Base-by-base conservation (phyloP, 2,329 filamentous ascomycete genomes). In the Exutisphaerella laricina region DNA sequence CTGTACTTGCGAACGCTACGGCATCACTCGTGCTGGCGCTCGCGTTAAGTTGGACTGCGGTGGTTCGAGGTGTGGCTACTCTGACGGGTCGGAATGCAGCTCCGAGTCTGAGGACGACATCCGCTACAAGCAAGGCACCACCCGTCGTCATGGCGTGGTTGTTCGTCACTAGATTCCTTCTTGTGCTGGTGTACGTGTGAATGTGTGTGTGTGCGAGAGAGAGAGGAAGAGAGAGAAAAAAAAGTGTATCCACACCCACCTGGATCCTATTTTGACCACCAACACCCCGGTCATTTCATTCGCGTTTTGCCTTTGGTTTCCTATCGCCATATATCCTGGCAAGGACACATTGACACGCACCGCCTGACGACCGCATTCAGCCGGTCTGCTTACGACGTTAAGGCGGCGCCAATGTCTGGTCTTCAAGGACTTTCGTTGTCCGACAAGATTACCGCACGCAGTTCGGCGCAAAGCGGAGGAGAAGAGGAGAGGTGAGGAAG, bases 11-110 rank as follows among this genome's bases (percentile, higher is more conserved):
- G 88, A 96, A 69, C 86, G 89, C 71, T 96, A 92, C 73, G 90
- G 89, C 58, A 94, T 97, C 74, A 96, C 89, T 53, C 85, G 88
- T 70, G 82, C 84, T 67, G 60, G 89, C 63, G 85, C 94, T 68
- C 83, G 89, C 61, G 85, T 97, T 77, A 92, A 90, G 78, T 81
- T 96, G 66, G 89, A 96, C 78, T 97, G 90, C 63, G 88, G 88
- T 58, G 90, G 90, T 57, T 74, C 81, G 49, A 83, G 87, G 65
- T 96, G 90, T 70, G 86, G 87, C 61, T 92, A 85, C 70, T 78
- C 77, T 53, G 80, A 84, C 48, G 78, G 74, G 50, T 77, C 72
- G 40, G 77, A 79, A 43, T 87, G 82, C 74, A 88, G 81, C 55
- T 84, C 77, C 57, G 82, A 82, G 56, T 67, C 59, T 30, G 81